Conservation (phyloP, 2,329 filamentous ascomycete genomes). For the Penicillium sp. region DNA sequence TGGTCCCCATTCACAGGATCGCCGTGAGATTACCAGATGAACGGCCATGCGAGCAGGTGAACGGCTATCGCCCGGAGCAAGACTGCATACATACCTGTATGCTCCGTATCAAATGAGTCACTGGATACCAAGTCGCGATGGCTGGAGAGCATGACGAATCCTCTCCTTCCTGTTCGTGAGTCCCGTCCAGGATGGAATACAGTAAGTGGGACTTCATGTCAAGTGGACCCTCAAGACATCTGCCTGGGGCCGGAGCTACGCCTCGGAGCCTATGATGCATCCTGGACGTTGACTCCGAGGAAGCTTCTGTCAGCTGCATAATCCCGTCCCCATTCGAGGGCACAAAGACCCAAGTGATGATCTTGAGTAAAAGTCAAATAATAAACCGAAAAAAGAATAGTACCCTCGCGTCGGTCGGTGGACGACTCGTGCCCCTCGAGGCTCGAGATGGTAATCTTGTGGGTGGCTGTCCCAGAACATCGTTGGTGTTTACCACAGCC, state of each 20-base stretch:
- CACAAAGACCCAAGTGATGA: not conserved
- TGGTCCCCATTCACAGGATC: conserved; percentile 3
- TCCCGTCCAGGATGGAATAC: not conserved
- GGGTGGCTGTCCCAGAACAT: conserved; percentile 1
- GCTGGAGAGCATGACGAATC: not conserved
- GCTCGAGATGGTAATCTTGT: not conserved
- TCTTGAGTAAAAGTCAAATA: not conserved
- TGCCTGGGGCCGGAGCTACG: conserved; percentile 11
- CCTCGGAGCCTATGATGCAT: conserved; percentile 22
- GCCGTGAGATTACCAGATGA: not conserved
- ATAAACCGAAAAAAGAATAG: not conserved
- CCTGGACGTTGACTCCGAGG: conserved; percentile 18
- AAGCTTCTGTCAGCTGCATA: conserved; percentile 15
- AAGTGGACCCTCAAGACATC: conserved; percentile 16
- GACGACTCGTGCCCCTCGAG: not conserved
- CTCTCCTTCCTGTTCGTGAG: not conserved
- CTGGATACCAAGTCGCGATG: not conserved
- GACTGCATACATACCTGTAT: not conserved
- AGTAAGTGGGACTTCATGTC: conserved; percentile 1
- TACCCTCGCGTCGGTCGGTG: conserved; percentile 6
- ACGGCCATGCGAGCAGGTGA: not conserved
- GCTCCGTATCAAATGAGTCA: not conserved
- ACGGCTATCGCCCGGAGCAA: not conserved
- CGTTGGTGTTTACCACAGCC: conserved; percentile 14
- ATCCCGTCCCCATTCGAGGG: conserved; percentile 2